phyloP scores from a whole-genome alignment of 164 flowering plant species.

The Dillenia turbinata region DNA sequence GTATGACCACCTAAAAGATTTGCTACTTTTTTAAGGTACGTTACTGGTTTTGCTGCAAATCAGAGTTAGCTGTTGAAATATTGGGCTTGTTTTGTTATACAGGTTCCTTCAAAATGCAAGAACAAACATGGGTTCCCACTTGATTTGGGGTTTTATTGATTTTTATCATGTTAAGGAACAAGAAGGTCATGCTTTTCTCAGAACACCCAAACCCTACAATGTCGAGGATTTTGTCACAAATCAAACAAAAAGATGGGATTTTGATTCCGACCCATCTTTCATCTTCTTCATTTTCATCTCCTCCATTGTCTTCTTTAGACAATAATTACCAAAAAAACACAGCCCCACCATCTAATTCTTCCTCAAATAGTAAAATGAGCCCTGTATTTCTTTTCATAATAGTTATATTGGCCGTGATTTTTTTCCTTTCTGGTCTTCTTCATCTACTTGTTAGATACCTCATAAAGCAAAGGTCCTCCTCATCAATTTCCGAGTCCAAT shows the following conservation, averaged over 20 bases:
- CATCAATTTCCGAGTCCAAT: slow-evolving; percentile 35
- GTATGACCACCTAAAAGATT: slow-evolving; percentile 6
- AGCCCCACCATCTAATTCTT: slow-evolving; percentile 16
- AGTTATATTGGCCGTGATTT: slow-evolving; percentile 43
- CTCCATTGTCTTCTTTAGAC: slow-evolving; percentile 17
- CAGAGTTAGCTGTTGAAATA: slow-evolving; percentile 4
- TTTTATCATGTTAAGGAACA: neutral
- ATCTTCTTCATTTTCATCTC: slow-evolving; percentile 10
- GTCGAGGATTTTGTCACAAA: slow-evolving; percentile 17
- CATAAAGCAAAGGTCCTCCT: slow-evolving; percentile 34
- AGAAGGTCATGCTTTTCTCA: slow-evolving; percentile 6
- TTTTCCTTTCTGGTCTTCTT: slow-evolving; percentile 54
- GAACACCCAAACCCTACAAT: slow-evolving; percentile 14
- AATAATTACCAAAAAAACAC: slow-evolving; percentile 23
- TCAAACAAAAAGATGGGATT: slow-evolving; percentile 12
- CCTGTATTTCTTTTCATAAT: slow-evolving; percentile 46
- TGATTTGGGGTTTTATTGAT: neutral
- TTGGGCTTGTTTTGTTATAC: slow-evolving; percentile 1
- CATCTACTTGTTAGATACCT: slow-evolving; percentile 50
- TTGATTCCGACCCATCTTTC: slow-evolving; percentile 2
- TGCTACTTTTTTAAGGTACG: neutral
- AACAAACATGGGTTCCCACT: slow-evolving; percentile 6
- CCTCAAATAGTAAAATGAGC: slow-evolving; percentile 34
- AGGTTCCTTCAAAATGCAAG: slow-evolving; percentile 9
- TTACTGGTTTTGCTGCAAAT: neutral